Base-by-base conservation (phyloP, 164 flowering plant species). In the Akebia trifoliata region DNA sequence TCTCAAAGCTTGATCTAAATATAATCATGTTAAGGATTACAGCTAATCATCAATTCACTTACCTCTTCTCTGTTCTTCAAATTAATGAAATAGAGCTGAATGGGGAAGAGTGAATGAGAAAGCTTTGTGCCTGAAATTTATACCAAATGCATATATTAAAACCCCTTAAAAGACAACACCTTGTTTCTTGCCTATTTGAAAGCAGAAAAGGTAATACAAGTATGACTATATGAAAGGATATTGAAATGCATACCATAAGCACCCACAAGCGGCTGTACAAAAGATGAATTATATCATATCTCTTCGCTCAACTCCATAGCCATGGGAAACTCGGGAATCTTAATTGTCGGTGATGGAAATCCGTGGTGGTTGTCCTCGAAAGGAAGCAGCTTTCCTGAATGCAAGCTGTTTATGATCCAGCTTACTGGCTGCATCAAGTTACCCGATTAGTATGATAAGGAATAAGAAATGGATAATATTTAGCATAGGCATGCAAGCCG, bases 331-430 rank as follows among this genome's bases (percentile, higher is more conserved):
- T 60, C 43, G 6, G 47, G 55, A 26, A 30, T 54, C 60, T 43
- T 69, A 31, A 53, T 17, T 30, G 63, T 11, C 0, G 69, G 63
- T 30, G 34, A 53, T 59, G 50, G 38, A 34, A 59, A 56, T 20
- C 65, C 47, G 21, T 18, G 55, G 22, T 54, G 40, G 26, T 64
- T 59, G 64, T 71, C 66, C 56, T 60, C 42, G 25, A 78, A 44
- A 55, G 85, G 88, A 64, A 79, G 79, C 14, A 85, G 80, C 66
- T 65, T 74, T 55, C 94, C 86, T 24, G 54, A 66, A 65, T 74
- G 69, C 61, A 87, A 79, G 79, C 97, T 78, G 69, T 66, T 72
- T 57, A 78, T 69, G 36, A 90, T 76, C 97, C 97, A 90, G 73
- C 72, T 76, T 26, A 72, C 69, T 26, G 94, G 69, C 95, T 89